Percentiles rank a stretch among this genome's conserved stretches.
phyloP scores from a whole-genome alignment of 192 early-diverging fungal species.

The Phlyctochytrium arcticum region DNA sequence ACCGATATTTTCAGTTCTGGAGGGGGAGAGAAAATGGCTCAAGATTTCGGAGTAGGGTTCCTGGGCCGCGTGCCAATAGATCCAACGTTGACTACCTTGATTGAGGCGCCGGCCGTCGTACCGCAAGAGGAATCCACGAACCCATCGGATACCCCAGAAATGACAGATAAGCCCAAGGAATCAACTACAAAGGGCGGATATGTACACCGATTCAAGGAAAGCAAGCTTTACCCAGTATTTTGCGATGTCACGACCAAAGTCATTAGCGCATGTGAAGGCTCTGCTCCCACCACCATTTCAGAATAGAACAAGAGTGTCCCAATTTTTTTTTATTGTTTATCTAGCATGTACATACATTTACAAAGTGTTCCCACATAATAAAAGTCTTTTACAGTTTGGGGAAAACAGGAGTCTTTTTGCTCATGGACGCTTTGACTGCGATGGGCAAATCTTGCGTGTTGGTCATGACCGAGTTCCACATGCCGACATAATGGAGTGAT shows the following conservation, averaged over 20 bases:
- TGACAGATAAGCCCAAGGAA: no score
- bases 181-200: no score
- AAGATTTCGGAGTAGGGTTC: conserved; percentile 35
- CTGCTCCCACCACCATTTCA: no score
- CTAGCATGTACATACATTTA: no score
- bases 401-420: conserved; percentile 44
- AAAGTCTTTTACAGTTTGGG: conserved; percentile 49
- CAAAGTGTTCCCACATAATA: no score
- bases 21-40: conserved; percentile 45
- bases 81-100: conserved; percentile 38
- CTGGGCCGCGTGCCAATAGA: conserved; percentile 50
- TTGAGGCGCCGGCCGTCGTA: conserved; percentile 30
- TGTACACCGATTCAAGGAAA: conserved; percentile 12
- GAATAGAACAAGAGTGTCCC: no score
- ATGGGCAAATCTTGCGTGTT: conserved; percentile 60
- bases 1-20: conserved; percentile 49
- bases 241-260: conserved; percentile 19
- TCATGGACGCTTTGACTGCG: conserved; percentile 40
- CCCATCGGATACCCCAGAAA: no score
- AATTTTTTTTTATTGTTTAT: no score
- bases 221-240: conserved; percentile 20
- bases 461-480: conserved; percentile 87
- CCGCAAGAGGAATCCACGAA: no score
- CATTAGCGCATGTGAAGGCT: conserved; percentile 10
- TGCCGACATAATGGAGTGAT: conserved; percentile 77